Evolutionary conservation across 768 basidiomycete species (phyloP), one percentile per base, ranked within the genome.

Genomic region (Lentinula sp.): DNA sequence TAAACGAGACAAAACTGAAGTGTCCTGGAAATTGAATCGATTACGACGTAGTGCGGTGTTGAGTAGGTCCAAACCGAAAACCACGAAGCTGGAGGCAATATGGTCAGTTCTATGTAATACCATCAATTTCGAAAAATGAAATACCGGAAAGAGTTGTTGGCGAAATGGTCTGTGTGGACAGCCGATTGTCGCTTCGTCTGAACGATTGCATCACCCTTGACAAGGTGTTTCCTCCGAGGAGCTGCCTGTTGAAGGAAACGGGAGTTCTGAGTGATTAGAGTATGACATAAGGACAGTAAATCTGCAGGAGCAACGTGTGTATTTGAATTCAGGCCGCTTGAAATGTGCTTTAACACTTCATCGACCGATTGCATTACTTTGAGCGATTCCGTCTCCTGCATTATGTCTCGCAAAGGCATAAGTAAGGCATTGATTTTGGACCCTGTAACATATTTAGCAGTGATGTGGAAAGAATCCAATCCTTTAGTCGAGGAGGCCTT

Each of bases 41-140:
- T 85, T 89, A 6, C 94, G 85, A 52, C 91, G 85, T 68, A 92
- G 84, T 0, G 93, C 94, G 3, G 93, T 91, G 66, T 89, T 84
- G 69, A 98, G 88, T 4, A 99, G 78, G 57, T 98, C 95, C 45
- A 98, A 79, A 45, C 97, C 97, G 66, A 99, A 93, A 5, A 85
- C 82, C 35, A 97, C 85, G 66, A 98, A 98, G 28, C 90, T 93
- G 33, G 28, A 8, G 12, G 55, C 63, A 61, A 63, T 59, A 63
- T 46, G 23, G 18, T 20, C 54, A 37, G 42, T 4, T 33, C 56
- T 39, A 3, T 2, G 8, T 13, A 35, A 8, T 8, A 16, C 51
- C 33, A n/a, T 50, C 43, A 28, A 36, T 9, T 20, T 12, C 9
- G 23, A 16, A 32, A 16, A 50, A 52, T 9, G 62, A 70, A 81